Conservation (phyloP, 768 basidiomycete genomes). For the Favolaschia claudopus region DNA sequence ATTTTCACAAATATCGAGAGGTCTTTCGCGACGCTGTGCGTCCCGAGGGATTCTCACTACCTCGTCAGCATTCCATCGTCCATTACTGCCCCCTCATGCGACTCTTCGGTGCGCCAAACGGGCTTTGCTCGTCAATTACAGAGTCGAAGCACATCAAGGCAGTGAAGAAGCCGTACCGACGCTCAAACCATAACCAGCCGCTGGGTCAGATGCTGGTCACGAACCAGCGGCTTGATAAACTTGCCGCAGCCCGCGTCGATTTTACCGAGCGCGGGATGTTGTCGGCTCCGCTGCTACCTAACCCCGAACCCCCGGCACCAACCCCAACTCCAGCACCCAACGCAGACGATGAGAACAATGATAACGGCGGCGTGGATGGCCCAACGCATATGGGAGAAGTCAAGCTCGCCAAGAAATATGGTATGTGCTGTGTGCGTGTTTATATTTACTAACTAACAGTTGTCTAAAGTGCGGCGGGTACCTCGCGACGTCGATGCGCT, state of each 20-base stretch:
- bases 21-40: slow-evolving; percentile 26
- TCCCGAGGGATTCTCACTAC: slow-evolving; percentile 25
- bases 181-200: slow-evolving; percentile 26
- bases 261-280: too few species aligned
- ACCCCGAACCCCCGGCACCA: too few species aligned
- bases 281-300: too few species aligned
- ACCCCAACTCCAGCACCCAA: too few species aligned
- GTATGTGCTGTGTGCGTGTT: neutral
- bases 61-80: slow-evolving; percentile 31
- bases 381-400: neutral
- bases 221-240: slow-evolving; percentile 27
- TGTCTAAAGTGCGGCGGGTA: neutral
- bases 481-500: neutral
- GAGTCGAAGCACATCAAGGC: too few species aligned
- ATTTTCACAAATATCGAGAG: slow-evolving; percentile 26
- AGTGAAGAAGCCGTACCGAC: slow-evolving; percentile 32
- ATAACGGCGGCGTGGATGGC: neutral
- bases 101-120: slow-evolving; percentile 25
- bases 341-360: neutral
- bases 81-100: slow-evolving; percentile 24
- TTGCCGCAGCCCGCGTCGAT: neutral
- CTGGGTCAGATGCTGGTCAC: slow-evolving; percentile 32
- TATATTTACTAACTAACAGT: neutral
- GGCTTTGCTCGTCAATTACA: slow-evolving; percentile 28
- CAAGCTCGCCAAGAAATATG: neutral